Conservation (phyloP, 75 land plant genomes). For the Pseudotsuga menziesii region DNA sequence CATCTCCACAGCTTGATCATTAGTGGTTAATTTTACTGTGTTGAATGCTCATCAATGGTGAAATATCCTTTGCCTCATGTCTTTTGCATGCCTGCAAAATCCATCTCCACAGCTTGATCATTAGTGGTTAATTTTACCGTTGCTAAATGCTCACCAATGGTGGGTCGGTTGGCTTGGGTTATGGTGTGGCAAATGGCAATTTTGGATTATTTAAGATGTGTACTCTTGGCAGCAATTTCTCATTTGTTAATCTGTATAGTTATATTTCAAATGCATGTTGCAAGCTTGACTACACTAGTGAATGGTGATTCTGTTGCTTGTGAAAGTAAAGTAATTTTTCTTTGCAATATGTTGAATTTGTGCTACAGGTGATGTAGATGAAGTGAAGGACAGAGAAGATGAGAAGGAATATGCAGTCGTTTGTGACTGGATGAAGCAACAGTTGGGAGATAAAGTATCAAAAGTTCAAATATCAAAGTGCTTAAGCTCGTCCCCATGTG, state of each 20-base stretch:
- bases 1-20: too few relatives aligned
- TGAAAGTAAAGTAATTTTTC: background rate
- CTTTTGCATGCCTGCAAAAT: too few relatives aligned
- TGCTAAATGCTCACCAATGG: too few relatives aligned
- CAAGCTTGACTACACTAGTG: background rate
- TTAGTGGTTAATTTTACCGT: too few relatives aligned
- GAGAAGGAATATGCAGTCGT: constrained; percentile 69
- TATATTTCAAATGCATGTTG: background rate
- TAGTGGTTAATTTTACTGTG: too few relatives aligned
- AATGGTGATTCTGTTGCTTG: background rate
- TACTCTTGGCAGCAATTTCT: background rate
- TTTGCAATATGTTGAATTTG: constrained; percentile 1
- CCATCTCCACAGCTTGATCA: too few relatives aligned
- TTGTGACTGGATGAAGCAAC: constrained; percentile 98
- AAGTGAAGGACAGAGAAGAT: constrained; percentile 78
- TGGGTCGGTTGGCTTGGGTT: background rate
- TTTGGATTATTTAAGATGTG: background rate
- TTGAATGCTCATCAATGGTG: too few relatives aligned
- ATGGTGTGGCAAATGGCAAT: background rate
- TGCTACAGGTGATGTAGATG: constrained; percentile 71
- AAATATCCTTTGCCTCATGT: too few relatives aligned
- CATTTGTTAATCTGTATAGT: background rate
- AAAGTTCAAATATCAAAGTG: constrained; percentile 93
- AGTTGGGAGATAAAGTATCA: constrained; percentile 93
- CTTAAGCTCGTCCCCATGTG: constrained; percentile 94